Evolutionary conservation across 73 alveolate species (phyloP).

Genomic region (Effrenium voratum): DNA sequence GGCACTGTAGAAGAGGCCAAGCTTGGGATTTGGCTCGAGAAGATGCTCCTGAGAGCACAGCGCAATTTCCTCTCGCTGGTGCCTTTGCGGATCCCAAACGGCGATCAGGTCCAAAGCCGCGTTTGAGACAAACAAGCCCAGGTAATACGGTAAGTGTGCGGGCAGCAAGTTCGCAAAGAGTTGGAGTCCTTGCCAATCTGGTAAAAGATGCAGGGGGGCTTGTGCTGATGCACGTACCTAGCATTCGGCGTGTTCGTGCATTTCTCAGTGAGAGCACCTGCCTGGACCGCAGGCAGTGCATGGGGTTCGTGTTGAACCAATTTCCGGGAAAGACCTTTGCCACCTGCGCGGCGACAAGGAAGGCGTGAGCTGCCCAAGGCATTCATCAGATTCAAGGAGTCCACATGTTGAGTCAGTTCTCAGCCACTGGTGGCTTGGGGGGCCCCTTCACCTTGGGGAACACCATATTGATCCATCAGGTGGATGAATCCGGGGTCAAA

Average conservation of each 20-base stretch:
- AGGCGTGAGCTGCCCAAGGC: too few species aligned
- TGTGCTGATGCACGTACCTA: slow-evolving; percentile 71
- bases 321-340: slow-evolving; percentile 62
- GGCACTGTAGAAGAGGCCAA: slow-evolving; percentile 79
- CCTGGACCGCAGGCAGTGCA: slow-evolving; percentile 89
- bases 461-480: too few species aligned
- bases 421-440: too few species aligned
- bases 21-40: slow-evolving; percentile 86
- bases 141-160: too few species aligned
- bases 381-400: too few species aligned
- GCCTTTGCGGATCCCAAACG: background rate
- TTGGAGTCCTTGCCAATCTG: slow-evolving; percentile 68
- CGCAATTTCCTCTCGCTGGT: background rate
- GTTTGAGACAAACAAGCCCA: background rate
- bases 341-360: background rate
- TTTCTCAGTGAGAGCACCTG: background rate
- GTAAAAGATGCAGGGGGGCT: slow-evolving; percentile 88
- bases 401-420: too few species aligned
- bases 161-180: background rate
- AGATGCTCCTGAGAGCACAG: slow-evolving; percentile 57
- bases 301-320: slow-evolving; percentile 73
- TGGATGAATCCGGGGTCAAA: too few species aligned
- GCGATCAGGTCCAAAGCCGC: background rate
- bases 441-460: too few species aligned
- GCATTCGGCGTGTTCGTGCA: background rate